Evolutionary conservation across 495 filamentous ascomycete genomes (phyloP), one percentile per base, ranked within the genome.

Genomic region (Penicillium egyptiacum): DNA sequence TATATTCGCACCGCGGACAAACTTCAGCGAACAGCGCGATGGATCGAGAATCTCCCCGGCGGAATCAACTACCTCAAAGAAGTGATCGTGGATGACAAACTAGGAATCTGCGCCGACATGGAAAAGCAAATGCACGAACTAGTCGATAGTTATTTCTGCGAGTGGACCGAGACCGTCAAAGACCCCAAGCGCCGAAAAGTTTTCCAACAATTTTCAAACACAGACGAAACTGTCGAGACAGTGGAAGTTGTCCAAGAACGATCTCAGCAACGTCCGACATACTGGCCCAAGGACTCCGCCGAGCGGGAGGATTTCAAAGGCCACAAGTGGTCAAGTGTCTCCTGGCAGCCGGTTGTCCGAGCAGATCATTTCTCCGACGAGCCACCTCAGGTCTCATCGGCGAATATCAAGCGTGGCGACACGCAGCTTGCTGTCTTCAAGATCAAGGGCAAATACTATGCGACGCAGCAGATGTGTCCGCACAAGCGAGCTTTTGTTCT

Each of bases 391-490:
- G 89, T 61, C 74, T 88, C 70, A 74, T 84, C 69, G 75, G 70
- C 88, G 3, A 86, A 84, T 40, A 74, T 96, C 70, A 96, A 96
- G 77, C 83, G 90, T 22, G 90, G 91, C 11, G 92, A 96, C 69
- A 96, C 92, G 0, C 93, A 98, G 70, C 82, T 97, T 5, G 92
- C 92, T 17, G 77, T 97, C 56, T 97, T 94, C 83, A 91, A 91
- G 66, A 79, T 97, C 59, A 83, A 83, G 56, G 93, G 91, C 19
- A 82, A 84, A 49, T 96, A 83, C 74, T 94, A 92, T 67, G 89
- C 90, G n/a, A 88, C 87, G 16, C 93, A 98, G 79, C 92, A 98
- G 70, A 98, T 98, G 93, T 98, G 93, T 69, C 93, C 93, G 14
- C 91, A 96, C 75, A 96, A 96, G 74, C 89, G 92, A 26, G 86